Base-by-base conservation (phyloP, 345 rosid species). In the Clarkia xantiana region DNA sequence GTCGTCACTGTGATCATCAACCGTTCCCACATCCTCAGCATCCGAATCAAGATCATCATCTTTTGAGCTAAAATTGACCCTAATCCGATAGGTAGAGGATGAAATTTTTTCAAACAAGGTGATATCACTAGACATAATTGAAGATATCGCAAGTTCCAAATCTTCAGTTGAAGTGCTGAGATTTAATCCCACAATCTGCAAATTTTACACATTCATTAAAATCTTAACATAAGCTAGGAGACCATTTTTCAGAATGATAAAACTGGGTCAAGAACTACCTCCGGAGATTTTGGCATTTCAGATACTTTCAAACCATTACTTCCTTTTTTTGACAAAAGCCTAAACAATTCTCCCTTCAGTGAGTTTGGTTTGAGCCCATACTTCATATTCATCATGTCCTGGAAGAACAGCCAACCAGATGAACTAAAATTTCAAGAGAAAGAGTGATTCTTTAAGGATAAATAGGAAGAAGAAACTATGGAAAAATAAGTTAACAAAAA, bases 41-140 rank as follows among this genome's bases (percentile, higher is more conserved):
- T 81, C 98, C 17, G 85, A 83, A 19, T 76, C 68, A 66, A 52
- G 67, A 46, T 76, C 70, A 17, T 67, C 62, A 10, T 78, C 83
- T 60, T 69, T 77, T 61, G 77, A 59, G 61, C 62, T 45, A 60
- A 68, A 62, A 58, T 58, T 76, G 48, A 75, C 59, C 50, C 96
- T 88, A 53, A 81, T 64, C 61, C 96, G 98, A 63, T 83, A 86
- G 48, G 76, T 73, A 53, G 85, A 77, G 45, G 76, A 56, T 47
- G 94, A 76, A 25, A 91, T 86, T 80, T 86, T 91, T 59, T 91
- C 98, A 61, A 91, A 91, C 58, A 91, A 60, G 40, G 85, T 75
- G 59, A 91, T 91, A 69, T 91, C 98, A 71, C 98, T 91, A 56
- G 89, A 78, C 64, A 91, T 82, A 49, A 85, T 73, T 59, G 94